Conservation (phyloP, 2,329 filamentous ascomycete genomes). For the Fusarium hostae region DNA sequence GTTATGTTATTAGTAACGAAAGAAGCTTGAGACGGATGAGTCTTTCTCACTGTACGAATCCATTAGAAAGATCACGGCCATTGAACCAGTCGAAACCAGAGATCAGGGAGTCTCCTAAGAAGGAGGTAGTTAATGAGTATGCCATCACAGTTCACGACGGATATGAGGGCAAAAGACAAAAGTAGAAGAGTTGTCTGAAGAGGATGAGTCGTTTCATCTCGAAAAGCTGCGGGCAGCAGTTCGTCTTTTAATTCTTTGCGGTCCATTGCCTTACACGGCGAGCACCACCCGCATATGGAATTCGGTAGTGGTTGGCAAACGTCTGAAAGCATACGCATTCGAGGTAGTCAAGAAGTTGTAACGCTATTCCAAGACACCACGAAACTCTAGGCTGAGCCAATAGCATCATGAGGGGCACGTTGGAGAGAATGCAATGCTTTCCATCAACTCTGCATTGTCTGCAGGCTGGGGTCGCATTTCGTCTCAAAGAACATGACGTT, state of each 20-base stretch:
- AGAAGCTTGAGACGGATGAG: slow-evolving; percentile 33
- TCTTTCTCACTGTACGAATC: slow-evolving; percentile 71
- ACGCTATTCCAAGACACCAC: slow-evolving; percentile 39
- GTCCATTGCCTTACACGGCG: slow-evolving; percentile 12
- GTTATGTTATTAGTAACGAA: slow-evolving; percentile 17
- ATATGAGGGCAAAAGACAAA: slow-evolving; percentile 13
- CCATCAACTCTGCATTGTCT: slow-evolving; percentile 12
- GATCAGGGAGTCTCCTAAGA: slow-evolving; percentile 57
- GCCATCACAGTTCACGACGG: slow-evolving; percentile 44
- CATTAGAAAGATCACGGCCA: slow-evolving; percentile 69
- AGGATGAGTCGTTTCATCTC: slow-evolving; percentile 12
- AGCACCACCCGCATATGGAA: slow-evolving; percentile 35
- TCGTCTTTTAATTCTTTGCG: slow-evolving; percentile 37
- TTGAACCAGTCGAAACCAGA: slow-evolving; percentile 63
- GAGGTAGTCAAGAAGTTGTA: slow-evolving; percentile 22
- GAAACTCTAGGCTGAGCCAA: slow-evolving; percentile 19
- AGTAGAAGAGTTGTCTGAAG: slow-evolving; percentile 4
- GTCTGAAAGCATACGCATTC: slow-evolving; percentile 36
- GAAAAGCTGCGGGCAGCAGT: slow-evolving; percentile 14
- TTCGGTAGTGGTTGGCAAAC: slow-evolving; percentile 30
- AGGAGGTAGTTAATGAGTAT: slow-evolving; percentile 58
- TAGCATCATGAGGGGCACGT: slow-evolving; percentile 4
- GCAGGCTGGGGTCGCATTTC: not conserved
- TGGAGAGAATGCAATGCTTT: slow-evolving; percentile 38
- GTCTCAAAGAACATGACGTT: not conserved